Conservation (phyloP, 2,329 filamentous ascomycete species). For the Cryphonectria carpinicola region DNA sequence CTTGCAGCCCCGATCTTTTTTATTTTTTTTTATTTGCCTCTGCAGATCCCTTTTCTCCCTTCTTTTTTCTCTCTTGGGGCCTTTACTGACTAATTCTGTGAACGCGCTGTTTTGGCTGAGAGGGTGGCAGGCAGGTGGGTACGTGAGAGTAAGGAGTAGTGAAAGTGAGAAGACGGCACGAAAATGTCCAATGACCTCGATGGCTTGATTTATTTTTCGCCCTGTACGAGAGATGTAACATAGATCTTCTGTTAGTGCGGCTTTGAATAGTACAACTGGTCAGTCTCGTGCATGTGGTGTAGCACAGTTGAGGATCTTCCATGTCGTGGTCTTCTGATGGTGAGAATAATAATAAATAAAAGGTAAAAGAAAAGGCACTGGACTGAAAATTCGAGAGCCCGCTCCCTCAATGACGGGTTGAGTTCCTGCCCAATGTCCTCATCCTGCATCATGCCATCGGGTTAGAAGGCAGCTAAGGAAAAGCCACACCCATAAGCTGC, state of each 20-base stretch:
- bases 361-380: not conserved
- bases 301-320: not conserved
- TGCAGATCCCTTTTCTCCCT: not conserved
- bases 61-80: not conserved
- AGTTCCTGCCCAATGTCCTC: not conserved
- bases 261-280: not conserved
- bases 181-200: not conserved
- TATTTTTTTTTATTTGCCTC: not conserved
- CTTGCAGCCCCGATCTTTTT: not conserved
- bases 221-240: constrained; percentile 3
- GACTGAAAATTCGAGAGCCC: not conserved
- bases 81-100: not conserved
- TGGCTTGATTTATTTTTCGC: not conserved
- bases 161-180: not conserved
- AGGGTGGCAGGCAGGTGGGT: not conserved
- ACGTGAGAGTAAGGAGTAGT: not conserved
- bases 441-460: constrained; percentile 7
- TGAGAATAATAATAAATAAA: not conserved
- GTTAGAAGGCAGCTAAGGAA: constrained; percentile 1
- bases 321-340: not conserved
- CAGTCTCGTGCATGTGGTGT: not conserved
- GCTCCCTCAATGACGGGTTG: not conserved
- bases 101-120: not conserved
- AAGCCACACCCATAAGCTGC: not conserved
- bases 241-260: constrained; percentile 8